phyloP scores from a whole-genome alignment of 805 yeast species.

The Candida pini region DNA sequence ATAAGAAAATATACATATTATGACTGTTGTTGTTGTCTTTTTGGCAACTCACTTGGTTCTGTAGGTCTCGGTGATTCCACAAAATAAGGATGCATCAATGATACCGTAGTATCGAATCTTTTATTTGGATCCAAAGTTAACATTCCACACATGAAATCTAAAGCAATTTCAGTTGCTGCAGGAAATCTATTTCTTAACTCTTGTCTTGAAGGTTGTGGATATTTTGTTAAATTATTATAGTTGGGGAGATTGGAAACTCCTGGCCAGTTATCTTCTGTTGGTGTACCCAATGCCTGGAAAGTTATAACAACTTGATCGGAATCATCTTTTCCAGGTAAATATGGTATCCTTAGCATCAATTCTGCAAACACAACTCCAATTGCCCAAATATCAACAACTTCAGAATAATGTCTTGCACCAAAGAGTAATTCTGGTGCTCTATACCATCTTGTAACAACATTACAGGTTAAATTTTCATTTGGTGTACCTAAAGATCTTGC shows the following conservation, averaged over 20 bases:
- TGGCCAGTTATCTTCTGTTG: conserved; percentile 90
- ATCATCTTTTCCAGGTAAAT: conserved; percentile 89
- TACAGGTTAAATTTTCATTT: conserved; percentile 74
- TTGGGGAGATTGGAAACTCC: conserved; percentile 75
- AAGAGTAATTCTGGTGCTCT: conserved; percentile 90
- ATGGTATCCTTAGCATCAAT: conserved; percentile 90
- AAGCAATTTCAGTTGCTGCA: conserved; percentile 84
- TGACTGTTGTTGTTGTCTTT: conserved; percentile 16
- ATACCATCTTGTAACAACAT: conserved; percentile 97
- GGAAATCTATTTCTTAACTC: conserved; percentile 80
- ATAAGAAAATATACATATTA: background rate
- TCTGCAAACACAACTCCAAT: conserved; percentile 96
- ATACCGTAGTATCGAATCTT: conserved; percentile 59
- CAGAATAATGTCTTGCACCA: conserved; percentile 79
- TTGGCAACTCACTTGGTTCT: conserved; percentile 58
- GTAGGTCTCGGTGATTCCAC: conserved; percentile 72
- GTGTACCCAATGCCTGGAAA: conserved; percentile 92
- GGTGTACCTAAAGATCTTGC: conserved; percentile 82
- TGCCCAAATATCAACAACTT: conserved; percentile 93
- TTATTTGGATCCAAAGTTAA: conserved; percentile 72
- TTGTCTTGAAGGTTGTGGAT: conserved; percentile 76
- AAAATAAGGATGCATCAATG: conserved; percentile 64
- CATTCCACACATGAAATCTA: conserved; percentile 69
- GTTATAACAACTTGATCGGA: conserved; percentile 89
- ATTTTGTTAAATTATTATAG: conserved; percentile 66